Percentiles rank a stretch among this genome's conserved stretches.
These are phyloP conservation scores for Aspergillus sojae DNA, from an alignment of 2,329 filamentous ascomycete genomes.

Conservation along the genomic window DNA sequence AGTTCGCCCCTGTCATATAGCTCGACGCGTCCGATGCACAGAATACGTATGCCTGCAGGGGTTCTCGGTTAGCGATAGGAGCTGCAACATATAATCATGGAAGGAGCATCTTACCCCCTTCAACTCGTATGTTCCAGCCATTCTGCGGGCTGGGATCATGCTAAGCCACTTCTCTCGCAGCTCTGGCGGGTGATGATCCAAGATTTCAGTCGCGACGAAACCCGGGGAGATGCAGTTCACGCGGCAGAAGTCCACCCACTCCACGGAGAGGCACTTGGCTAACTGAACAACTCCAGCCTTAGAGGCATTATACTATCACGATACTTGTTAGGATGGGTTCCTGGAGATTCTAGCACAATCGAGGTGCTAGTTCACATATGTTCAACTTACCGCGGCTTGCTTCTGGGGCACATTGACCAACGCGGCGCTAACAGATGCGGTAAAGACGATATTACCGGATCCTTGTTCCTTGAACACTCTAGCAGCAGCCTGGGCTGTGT, in stretches of 20 bases:
- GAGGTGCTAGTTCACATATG: background rate
- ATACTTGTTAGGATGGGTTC: background rate
- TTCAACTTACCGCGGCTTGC: conserved; percentile 34
- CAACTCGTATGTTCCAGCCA: background rate
- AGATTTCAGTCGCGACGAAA: conserved; percentile 45
- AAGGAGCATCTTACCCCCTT: background rate
- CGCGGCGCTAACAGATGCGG: conserved; percentile 40
- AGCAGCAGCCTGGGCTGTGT: conserved; percentile 42
- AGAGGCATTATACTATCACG: conserved; percentile 39
- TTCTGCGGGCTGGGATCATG: conserved; percentile 38
- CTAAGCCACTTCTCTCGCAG: conserved; percentile 37
- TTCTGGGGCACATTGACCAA: conserved; percentile 45
- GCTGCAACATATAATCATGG: background rate
- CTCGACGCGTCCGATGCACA: background rate
- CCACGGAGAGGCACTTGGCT: conserved; percentile 42
- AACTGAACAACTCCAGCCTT: conserved; percentile 42
- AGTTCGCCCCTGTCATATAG: background rate
- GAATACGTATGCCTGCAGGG: background rate
- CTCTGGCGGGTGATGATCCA: conserved; percentile 36
- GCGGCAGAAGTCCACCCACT: conserved; percentile 43
- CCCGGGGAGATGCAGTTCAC: conserved; percentile 48
- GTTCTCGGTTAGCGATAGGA: no score
- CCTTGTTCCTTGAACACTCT: conserved; percentile 40
- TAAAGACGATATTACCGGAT: conserved; percentile 42
- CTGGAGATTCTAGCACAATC: background rate